phyloP scores from a whole-genome alignment of 805 yeast genomes.

The Candida multigemmis region DNA sequence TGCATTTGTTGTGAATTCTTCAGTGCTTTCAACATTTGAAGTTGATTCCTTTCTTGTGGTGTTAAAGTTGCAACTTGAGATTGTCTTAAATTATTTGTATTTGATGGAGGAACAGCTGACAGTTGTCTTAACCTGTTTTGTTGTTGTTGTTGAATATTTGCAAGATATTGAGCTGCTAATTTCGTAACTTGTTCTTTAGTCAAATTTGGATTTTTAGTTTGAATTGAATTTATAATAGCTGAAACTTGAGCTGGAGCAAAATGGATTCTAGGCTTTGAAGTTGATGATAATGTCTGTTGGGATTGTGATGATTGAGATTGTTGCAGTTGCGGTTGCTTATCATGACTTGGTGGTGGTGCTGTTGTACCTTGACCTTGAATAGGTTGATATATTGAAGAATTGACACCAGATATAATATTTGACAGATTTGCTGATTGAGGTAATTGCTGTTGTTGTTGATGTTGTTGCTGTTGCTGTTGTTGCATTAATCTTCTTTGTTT shows the following conservation, averaged over 20 bases:
- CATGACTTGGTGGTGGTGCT: conserved; percentile 4
- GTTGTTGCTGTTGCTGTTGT: conserved; percentile 25
- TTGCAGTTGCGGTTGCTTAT: neutral
- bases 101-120: conserved; percentile 11
- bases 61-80: conserved; percentile 27
- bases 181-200: conserved; percentile 58
- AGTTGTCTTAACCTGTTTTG: conserved; percentile 22
- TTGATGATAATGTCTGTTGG: too few species aligned
- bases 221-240: conserved; percentile 55
- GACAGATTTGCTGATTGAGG: neutral
- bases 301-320: too few species aligned
- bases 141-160: conserved; percentile 48
- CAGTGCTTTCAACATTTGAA: conserved; percentile 30
- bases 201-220: conserved; percentile 54
- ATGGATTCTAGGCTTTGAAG: conserved; percentile 29
- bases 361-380: conserved; percentile 5
- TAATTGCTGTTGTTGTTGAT: conserved; percentile 3
- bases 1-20: conserved; percentile 20
- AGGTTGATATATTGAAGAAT: conserved; percentile 1
- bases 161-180: conserved; percentile 55
- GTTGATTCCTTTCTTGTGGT: conserved; percentile 34
- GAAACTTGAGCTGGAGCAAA: conserved; percentile 58
- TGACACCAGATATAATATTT: neutral
- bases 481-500: conserved; percentile 42
- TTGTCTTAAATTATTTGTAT: neutral